Percentiles rank a stretch among this genome's conserved stretches.
These are phyloP conservation scores for Hypoxylon sp. DNA, from an alignment of 2,329 filamentous ascomycete genomes.

Conservation along the genomic window DNA sequence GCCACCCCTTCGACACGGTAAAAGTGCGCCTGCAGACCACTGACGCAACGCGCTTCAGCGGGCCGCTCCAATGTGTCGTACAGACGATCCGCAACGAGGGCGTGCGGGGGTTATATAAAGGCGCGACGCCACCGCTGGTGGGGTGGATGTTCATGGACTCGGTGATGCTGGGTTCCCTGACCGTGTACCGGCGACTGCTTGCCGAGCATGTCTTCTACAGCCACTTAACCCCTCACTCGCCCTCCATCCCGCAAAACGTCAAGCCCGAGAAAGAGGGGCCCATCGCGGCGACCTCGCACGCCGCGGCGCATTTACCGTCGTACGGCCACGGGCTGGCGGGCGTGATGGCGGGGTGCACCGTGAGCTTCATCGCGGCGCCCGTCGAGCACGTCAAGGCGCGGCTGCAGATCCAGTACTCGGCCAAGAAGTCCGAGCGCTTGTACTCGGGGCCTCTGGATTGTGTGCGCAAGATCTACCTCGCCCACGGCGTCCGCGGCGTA, in stretches of 20 bases:
- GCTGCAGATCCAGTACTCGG: constrained; percentile 93
- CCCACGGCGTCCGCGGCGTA: constrained; percentile 83
- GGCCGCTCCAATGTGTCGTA: constrained; percentile 86
- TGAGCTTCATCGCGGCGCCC: constrained; percentile 92
- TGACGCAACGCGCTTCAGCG: constrained; percentile 80
- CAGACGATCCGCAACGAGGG: constrained; percentile 91
- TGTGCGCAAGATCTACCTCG: constrained; percentile 75
- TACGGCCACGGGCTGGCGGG: constrained; percentile 91
- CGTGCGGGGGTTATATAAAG: constrained; percentile 90
- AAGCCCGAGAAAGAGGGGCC: constrained; percentile 56
- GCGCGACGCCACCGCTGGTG: constrained; percentile 89
- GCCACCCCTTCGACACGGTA: constrained; percentile 91
- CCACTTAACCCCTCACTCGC: constrained; percentile 58
- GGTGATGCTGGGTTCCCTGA: constrained; percentile 91
- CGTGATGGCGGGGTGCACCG: constrained; percentile 87
- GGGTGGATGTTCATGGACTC: constrained; percentile 99
- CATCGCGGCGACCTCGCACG: constrained; percentile 53
- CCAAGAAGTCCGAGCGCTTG: constrained; percentile 80
- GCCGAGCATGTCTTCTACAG: constrained; percentile 83
- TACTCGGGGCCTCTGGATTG: constrained; percentile 94
- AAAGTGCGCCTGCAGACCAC: constrained; percentile 97
- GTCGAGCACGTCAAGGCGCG: constrained; percentile 96
- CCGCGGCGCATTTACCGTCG: constrained; percentile 70
- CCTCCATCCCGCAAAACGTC: constrained; percentile 52
- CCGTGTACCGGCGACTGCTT: constrained; percentile 87